phyloP scores from a whole-genome alignment of 2,329 filamentous ascomycete genomes.

The Diaporthe batatas region DNA sequence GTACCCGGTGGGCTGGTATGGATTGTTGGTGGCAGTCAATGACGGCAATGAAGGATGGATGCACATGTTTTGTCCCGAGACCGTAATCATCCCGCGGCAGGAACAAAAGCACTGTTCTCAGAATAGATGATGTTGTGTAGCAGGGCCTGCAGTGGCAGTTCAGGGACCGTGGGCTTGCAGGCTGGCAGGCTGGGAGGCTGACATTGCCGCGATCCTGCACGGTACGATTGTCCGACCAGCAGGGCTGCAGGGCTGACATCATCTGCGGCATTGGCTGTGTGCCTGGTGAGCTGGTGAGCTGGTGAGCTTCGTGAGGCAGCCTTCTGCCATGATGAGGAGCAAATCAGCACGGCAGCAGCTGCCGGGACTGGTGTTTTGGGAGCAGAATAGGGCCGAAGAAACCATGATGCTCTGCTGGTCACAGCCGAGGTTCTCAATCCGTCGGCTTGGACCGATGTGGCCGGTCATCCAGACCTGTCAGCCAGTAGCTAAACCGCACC shows the following conservation, averaged over 20 bases:
- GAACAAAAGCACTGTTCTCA: conserved; percentile 27
- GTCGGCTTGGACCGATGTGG: conserved; percentile 19
- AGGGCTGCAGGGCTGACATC: conserved; percentile 39
- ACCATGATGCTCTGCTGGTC: conserved; percentile 2
- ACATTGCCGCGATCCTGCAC: conserved; percentile 34
- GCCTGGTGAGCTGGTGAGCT: background rate
- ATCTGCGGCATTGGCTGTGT: conserved; percentile 38
- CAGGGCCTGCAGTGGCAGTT: conserved; percentile 25
- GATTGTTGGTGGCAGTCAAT: conserved; percentile 6
- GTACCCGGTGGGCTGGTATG: conserved; percentile 14
- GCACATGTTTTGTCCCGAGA: conserved; percentile 26
- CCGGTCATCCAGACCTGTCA: conserved; percentile 18
- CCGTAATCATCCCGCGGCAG: conserved; percentile 13
- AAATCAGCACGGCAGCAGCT: conserved; percentile 22
- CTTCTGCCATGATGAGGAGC: conserved; percentile 11
- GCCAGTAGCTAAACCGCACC: background rate
- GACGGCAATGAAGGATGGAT: conserved; percentile 26
- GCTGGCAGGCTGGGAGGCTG: conserved; percentile 30
- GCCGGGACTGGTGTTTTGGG: conserved; percentile 18
- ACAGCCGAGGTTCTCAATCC: conserved; percentile 29
- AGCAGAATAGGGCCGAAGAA: conserved; percentile 24
- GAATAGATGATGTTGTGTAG: conserved; percentile 37
- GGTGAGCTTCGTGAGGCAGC: conserved; percentile 13
- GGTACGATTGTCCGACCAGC: conserved; percentile 32
- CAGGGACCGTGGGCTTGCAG: conserved; percentile 37